These are phyloP conservation scores for Entomortierella beljakovae DNA, from an alignment of 192 early-diverging fungal genomes.

Conservation along the genomic window DNA sequence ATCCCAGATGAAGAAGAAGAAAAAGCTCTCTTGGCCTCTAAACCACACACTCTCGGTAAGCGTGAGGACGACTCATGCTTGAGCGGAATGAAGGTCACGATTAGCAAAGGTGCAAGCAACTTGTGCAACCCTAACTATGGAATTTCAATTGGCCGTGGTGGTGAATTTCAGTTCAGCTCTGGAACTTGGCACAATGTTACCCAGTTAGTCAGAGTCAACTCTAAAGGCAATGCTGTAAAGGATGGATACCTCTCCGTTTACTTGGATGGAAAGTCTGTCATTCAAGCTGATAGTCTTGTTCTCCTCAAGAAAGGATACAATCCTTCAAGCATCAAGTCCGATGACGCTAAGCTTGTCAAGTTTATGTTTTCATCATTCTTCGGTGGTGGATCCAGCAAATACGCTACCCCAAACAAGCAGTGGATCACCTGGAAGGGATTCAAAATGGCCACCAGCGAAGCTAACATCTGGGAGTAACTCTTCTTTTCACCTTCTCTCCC, in stretches of 20 bases:
- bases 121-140: constrained; percentile 60
- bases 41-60: neutral
- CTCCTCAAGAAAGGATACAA: constrained; percentile 47
- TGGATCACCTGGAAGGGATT: constrained; percentile 44
- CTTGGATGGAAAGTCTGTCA: constrained; percentile 16
- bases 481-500: neutral
- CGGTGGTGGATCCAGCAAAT: constrained; percentile 9
- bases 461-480: constrained; percentile 23
- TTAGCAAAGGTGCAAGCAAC: constrained; percentile 17
- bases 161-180: constrained; percentile 50
- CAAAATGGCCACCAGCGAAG: constrained; percentile 23
- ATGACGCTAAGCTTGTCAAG: constrained; percentile 1
- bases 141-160: constrained; percentile 64
- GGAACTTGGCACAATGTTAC: constrained; percentile 60
- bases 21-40: neutral
- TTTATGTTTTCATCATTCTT: constrained; percentile 44
- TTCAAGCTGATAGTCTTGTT: constrained; percentile 16
- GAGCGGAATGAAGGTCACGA: constrained; percentile 26
- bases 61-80: constrained; percentile 13
- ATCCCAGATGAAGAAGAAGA: constrained; percentile 15
- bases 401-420: constrained; percentile 18
- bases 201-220: constrained; percentile 25
- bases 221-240: constrained; percentile 21
- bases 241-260: constrained; percentile 42
- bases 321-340: neutral